phyloP scores from a whole-genome alignment of 169 alveolate genomes.

The Plasmodium yoelii region DNA sequence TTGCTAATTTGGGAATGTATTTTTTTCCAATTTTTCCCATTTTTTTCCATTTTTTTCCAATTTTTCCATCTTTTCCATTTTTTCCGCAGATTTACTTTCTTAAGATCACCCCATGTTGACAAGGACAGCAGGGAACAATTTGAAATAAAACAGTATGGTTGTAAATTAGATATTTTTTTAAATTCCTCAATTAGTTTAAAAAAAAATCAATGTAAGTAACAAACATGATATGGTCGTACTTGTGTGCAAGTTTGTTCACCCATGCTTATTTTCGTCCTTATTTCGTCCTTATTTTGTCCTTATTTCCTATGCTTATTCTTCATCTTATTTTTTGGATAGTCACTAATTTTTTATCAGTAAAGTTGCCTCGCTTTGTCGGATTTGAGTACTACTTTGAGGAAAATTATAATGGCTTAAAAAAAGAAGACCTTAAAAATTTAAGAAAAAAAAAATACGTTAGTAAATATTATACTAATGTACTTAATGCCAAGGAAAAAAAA shows the following conservation, averaged over 20 bases:
- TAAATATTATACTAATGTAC: constrained; percentile 58
- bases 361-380: constrained; percentile 66
- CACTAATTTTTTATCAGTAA: constrained; percentile 48
- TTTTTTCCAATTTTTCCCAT: background rate
- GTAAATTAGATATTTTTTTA: constrained; percentile 47
- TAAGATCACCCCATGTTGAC: constrained; percentile 73
- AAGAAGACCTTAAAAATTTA: constrained; percentile 37
- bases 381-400: constrained; percentile 71
- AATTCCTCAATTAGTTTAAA: constrained; percentile 44
- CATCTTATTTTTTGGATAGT: constrained; percentile 6
- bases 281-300: too few relatives aligned
- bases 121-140: constrained; percentile 76
- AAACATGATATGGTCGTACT: background rate
- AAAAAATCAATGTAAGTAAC: constrained; percentile 30
- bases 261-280: too few relatives aligned
- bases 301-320: too few relatives aligned
- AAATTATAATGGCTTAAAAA: constrained; percentile 53
- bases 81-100: constrained; percentile 41
- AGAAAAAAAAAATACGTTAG: constrained; percentile 64
- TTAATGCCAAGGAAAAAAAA: constrained; percentile 29
- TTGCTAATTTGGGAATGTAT: background rate
- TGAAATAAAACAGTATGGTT: constrained; percentile 66
- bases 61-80: too few relatives aligned
- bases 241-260: background rate
- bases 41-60: too few relatives aligned